Evolutionary conservation across 2,329 filamentous ascomycete genomes (phyloP).

Genomic region (Exophiala xenobiotica): DNA sequence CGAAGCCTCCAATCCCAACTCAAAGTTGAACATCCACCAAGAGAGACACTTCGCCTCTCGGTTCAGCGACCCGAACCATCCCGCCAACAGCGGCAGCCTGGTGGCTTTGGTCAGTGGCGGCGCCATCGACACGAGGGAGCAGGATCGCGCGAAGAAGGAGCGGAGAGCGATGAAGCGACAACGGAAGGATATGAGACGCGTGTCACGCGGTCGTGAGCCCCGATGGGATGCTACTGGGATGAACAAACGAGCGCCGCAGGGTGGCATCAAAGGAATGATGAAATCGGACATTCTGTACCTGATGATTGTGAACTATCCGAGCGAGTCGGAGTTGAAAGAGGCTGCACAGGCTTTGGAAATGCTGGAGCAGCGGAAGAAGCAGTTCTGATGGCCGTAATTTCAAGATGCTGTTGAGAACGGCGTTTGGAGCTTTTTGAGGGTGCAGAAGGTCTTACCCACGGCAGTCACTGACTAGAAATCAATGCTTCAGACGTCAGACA

Average conservation of each 20-base stretch:
- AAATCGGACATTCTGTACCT: slow-evolving; percentile 15
- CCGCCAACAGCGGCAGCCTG: slow-evolving; percentile 49
- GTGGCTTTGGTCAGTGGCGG: slow-evolving; percentile 50
- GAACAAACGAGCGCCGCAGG: slow-evolving; percentile 4
- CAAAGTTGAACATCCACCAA: slow-evolving; percentile 36
- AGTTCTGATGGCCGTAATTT: too few relatives aligned
- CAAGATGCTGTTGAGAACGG: too few relatives aligned
- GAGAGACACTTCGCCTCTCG: slow-evolving; percentile 44
- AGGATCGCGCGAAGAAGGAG: slow-evolving; percentile 1
- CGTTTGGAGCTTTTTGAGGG: too few relatives aligned
- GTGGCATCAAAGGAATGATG: slow-evolving; percentile 13
- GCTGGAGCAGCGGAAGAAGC: too few relatives aligned
- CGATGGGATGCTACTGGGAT: slow-evolving; percentile 7
- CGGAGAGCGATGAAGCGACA: slow-evolving; percentile 10
- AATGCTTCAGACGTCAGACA: too few relatives aligned
- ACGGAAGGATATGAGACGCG: slow-evolving; percentile 3
- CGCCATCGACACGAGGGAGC: slow-evolving; percentile 8
- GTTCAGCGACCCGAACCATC: slow-evolving; percentile 53
- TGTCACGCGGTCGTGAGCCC: slow-evolving; percentile 12
- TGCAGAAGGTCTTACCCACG: too few relatives aligned
- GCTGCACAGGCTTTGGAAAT: too few relatives aligned
- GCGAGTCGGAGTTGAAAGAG: slow-evolving; percentile 9
- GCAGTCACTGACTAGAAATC: too few relatives aligned
- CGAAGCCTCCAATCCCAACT: slow-evolving; percentile 42
- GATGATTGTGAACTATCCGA: slow-evolving; percentile 17